These are phyloP conservation scores for Silene vulgaris DNA, from an alignment of 179 eudicot species.

Conservation along the genomic window DNA sequence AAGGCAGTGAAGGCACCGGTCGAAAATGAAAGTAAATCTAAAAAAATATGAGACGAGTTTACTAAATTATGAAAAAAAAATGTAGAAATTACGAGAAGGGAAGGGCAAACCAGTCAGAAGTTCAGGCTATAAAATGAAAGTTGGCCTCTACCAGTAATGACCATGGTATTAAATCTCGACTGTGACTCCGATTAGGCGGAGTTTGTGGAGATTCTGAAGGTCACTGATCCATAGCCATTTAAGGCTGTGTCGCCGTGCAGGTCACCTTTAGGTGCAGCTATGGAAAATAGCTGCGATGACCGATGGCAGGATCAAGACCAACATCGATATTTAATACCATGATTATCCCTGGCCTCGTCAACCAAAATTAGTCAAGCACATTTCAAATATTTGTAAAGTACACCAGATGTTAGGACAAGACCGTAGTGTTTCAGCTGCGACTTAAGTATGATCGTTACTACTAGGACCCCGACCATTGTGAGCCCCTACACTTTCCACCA, in stretches of 20 bases:
- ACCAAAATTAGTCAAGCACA: slow-evolving; percentile 15
- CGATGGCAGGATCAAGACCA: neutral
- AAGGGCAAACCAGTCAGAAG: slow-evolving; percentile 7
- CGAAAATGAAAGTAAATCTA: no score
- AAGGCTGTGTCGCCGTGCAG: neutral
- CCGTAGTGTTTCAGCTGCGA: slow-evolving; percentile 25
- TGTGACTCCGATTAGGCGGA: neutral
- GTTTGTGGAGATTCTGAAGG: neutral
- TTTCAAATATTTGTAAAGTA: neutral
- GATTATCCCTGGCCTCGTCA: neutral
- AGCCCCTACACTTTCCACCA: slow-evolving; percentile 16
- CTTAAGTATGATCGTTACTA: slow-evolving; percentile 27
- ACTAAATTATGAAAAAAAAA: neutral
- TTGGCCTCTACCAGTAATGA: slow-evolving; percentile 14
- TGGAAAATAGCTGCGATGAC: neutral
- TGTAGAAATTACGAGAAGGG: neutral
- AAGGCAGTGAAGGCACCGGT: no score
- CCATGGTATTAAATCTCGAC: neutral
- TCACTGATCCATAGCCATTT: neutral
- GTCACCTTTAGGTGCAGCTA: neutral
- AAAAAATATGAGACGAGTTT: no score
- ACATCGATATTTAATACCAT: neutral
- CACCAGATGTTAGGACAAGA: neutral
- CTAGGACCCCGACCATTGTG: slow-evolving; percentile 14
- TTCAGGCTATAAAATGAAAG: slow-evolving; percentile 13